A percentile compares a stretch with the other conserved stretches of the same genome.
Evolutionary conservation across 306 rosid species (phyloP).

Genomic region (Corylus americana): DNA sequence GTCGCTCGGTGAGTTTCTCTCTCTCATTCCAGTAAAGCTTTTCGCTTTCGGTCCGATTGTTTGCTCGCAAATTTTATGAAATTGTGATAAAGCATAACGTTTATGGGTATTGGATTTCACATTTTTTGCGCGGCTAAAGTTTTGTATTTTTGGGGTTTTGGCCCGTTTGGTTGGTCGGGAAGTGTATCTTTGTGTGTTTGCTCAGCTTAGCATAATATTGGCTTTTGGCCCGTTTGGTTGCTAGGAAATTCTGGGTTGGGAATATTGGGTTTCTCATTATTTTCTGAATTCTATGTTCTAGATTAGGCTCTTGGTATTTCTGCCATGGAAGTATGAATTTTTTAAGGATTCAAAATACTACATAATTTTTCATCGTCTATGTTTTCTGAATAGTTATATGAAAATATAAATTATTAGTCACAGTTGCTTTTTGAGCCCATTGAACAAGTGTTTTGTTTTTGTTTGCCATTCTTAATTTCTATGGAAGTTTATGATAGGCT

Average conservation of each 20-base stretch:
- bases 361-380: not conserved
- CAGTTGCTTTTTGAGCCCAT: not conserved
- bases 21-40: not conserved
- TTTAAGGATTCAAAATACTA: not conserved
- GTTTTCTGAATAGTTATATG: not conserved
- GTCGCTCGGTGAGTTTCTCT: slow-evolving; percentile 71
- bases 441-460: not conserved
- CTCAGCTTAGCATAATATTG: not conserved
- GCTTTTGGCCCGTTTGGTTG: not conserved
- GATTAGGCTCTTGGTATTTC: not conserved
- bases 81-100: not conserved
- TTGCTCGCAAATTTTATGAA: slow-evolving; percentile 6
- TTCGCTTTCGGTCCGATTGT: not conserved
- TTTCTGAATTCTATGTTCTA: not conserved
- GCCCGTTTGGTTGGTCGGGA: not conserved
- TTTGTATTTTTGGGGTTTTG: not conserved
- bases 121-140: not conserved
- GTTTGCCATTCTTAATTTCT: slow-evolving; percentile 3
- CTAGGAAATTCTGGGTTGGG: not conserved
- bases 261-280: not conserved
- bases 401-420: not conserved
- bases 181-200: not conserved
- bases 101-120: not conserved
- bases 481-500: slow-evolving; percentile 47
- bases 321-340: not conserved